Evolutionary conservation across 208 protist species (phyloP).

Genomic region (Crithidia expoeki): DNA sequence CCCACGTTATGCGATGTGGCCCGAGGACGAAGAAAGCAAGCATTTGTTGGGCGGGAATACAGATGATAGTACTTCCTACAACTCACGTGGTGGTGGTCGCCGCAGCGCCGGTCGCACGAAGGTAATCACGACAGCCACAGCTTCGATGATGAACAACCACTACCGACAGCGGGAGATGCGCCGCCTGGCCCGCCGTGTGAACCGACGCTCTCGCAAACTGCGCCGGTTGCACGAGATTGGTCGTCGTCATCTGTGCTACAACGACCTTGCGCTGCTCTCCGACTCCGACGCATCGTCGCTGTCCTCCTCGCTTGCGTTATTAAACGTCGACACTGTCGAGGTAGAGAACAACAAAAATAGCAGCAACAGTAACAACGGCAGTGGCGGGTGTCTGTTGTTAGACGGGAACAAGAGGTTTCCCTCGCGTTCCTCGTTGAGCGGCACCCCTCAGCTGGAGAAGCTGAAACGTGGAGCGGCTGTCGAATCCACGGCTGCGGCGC

Average conservation of each 20-base stretch:
- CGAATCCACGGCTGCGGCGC: not conserved
- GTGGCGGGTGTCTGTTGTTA: not conserved
- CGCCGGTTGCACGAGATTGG: slow-evolving; percentile 32
- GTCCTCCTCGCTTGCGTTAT: not conserved
- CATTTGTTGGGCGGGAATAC: too few relatives aligned
- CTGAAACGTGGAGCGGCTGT: not conserved
- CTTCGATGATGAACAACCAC: not conserved
- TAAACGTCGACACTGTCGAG: not conserved
- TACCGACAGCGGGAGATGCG: slow-evolving; percentile 30
- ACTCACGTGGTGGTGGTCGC: not conserved
- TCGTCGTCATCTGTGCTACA: slow-evolving; percentile 28
- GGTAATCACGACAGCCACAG: not conserved
- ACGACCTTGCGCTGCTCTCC: slow-evolving; percentile 19
- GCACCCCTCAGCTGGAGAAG: slow-evolving; percentile 20
- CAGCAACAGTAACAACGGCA: not conserved
- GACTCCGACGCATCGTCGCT: slow-evolving; percentile 22
- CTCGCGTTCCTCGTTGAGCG: slow-evolving; percentile 17
- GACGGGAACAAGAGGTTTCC: not conserved
- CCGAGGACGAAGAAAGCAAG: too few relatives aligned
- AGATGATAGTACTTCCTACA: too few relatives aligned
- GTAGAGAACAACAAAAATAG: not conserved
- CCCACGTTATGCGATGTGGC: slow-evolving; percentile 79
- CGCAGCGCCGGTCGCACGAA: not conserved
- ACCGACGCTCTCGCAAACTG: slow-evolving; percentile 29
- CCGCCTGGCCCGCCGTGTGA: slow-evolving; percentile 29